Percentiles rank a stretch among this genome's conserved stretches.
Evolutionary conservation across 257 asterid species (phyloP).

Genomic region (Euphrasia confusa): DNA sequence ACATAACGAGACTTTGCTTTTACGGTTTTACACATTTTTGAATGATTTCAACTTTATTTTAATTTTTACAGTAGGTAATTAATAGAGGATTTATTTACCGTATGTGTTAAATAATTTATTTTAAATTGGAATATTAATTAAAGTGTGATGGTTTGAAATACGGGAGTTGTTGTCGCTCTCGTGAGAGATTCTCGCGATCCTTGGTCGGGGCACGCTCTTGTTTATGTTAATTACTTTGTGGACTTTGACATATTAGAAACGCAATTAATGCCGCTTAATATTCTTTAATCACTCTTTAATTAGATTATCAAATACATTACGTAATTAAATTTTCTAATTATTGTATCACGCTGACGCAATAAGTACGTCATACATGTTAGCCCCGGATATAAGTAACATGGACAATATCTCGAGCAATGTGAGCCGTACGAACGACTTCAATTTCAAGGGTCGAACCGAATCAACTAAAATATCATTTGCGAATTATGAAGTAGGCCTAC

Average conservation of each 20-base stretch:
- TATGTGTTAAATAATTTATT: not conserved
- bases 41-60: not conserved
- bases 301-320: no score
- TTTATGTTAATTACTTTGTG: not conserved
- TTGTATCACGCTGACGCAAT: not conserved
- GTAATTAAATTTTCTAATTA: no score
- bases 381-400: no score
- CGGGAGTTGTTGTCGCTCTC: not conserved
- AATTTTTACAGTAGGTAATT: not conserved
- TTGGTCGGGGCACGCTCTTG: slow-evolving; percentile 3
- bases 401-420: no score
- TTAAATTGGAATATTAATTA: not conserved
- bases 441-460: no score
- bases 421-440: no score
- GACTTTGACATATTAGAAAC: not conserved
- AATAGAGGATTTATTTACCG: not conserved
- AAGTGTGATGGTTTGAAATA: not conserved
- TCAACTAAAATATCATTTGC: no score
- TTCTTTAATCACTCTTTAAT: not conserved
- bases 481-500: no score
- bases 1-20: slow-evolving; percentile 2
- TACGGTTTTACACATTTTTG: not conserved
- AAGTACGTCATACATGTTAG: not conserved
- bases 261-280: slow-evolving; percentile 1
- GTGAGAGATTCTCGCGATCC: slow-evolving; percentile 2